Evolutionary conservation across 257 asterid species (phyloP).

Genomic region (Agastache rugosa): DNA sequence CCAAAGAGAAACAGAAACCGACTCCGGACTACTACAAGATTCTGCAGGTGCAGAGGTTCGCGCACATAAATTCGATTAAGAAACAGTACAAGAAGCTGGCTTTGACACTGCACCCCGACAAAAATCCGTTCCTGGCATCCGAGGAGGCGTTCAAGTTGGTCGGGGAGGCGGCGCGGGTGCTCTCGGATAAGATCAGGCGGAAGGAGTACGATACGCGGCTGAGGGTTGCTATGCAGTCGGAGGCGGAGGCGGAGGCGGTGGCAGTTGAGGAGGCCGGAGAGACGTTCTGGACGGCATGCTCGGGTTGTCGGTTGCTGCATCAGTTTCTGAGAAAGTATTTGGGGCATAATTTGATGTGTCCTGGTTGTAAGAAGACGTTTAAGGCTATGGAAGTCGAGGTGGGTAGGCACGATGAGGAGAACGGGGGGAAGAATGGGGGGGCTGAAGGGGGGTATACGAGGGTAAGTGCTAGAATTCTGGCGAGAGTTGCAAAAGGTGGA

Average conservation of each 20-base stretch:
- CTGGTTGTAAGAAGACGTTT: slow-evolving; percentile 71
- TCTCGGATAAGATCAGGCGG: slow-evolving; percentile 76
- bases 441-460: slow-evolving; percentile 43
- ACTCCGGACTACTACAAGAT: slow-evolving; percentile 69
- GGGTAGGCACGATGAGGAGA: slow-evolving; percentile 27
- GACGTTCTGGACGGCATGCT: slow-evolving; percentile 70
- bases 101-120: slow-evolving; percentile 78
- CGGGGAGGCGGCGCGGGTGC: slow-evolving; percentile 74
- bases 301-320: slow-evolving; percentile 64
- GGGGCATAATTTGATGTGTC: slow-evolving; percentile 79
- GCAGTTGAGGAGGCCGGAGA: slow-evolving; percentile 43
- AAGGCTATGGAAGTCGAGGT: slow-evolving; percentile 66
- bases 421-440: slow-evolving; percentile 33
- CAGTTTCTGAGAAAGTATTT: slow-evolving; percentile 74
- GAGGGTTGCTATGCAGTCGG: slow-evolving; percentile 71
- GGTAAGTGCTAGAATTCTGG: slow-evolving; percentile 68
- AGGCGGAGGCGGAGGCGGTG: slow-evolving; percentile 44
- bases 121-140: slow-evolving; percentile 59
- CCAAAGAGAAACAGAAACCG: slow-evolving; percentile 12
- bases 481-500: slow-evolving; percentile 50
- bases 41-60: slow-evolving; percentile 72
- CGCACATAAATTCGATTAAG: slow-evolving; percentile 63
- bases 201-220: slow-evolving; percentile 74
- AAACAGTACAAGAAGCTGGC: slow-evolving; percentile 85
- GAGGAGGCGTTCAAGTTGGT: slow-evolving; percentile 91